These are phyloP conservation scores for Spinacia oleracea DNA, from an alignment of 179 eudicot genomes.

Conservation along the genomic window DNA sequence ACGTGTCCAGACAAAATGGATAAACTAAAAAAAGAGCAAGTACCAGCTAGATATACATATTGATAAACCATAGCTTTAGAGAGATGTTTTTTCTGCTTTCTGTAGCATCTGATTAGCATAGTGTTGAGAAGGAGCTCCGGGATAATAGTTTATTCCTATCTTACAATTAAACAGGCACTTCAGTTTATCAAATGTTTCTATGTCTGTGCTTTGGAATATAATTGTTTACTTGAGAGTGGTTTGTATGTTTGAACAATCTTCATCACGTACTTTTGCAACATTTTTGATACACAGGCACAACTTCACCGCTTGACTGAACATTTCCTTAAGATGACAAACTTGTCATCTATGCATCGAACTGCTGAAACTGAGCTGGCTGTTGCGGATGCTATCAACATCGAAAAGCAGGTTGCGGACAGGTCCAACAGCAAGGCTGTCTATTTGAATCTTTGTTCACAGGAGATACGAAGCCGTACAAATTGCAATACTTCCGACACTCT, in stretches of 20 bases:
- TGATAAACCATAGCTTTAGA: background rate
- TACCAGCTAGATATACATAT: background rate
- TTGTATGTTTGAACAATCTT: background rate
- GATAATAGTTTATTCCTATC: background rate
- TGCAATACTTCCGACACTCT: slow-evolving; percentile 25
- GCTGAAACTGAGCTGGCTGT: slow-evolving; percentile 91
- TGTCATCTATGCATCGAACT: slow-evolving; percentile 57
- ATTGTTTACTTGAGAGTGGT: slow-evolving; percentile 14
- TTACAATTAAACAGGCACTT: too few species aligned
- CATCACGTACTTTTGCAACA: slow-evolving; percentile 4
- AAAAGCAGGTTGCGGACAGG: slow-evolving; percentile 73
- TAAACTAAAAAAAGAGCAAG: too few species aligned
- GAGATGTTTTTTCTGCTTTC: background rate
- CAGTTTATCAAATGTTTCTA: background rate
- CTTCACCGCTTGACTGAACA: slow-evolving; percentile 89
- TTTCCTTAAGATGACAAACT: slow-evolving; percentile 69
- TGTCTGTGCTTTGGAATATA: background rate
- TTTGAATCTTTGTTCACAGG: slow-evolving; percentile 83
- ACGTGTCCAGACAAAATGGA: too few species aligned
- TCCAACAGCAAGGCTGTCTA: slow-evolving; percentile 90
- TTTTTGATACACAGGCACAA: slow-evolving; percentile 62
- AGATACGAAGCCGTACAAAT: slow-evolving; percentile 48
- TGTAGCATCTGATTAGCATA: background rate
- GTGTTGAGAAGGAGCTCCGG: background rate
- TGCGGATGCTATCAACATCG: slow-evolving; percentile 96